Percentiles rank a stretch among this genome's conserved stretches.
These are phyloP conservation scores for Microbotryomycetes sp. DNA, from an alignment of 1,284 basidiomycete species.

Conservation along the genomic window DNA sequence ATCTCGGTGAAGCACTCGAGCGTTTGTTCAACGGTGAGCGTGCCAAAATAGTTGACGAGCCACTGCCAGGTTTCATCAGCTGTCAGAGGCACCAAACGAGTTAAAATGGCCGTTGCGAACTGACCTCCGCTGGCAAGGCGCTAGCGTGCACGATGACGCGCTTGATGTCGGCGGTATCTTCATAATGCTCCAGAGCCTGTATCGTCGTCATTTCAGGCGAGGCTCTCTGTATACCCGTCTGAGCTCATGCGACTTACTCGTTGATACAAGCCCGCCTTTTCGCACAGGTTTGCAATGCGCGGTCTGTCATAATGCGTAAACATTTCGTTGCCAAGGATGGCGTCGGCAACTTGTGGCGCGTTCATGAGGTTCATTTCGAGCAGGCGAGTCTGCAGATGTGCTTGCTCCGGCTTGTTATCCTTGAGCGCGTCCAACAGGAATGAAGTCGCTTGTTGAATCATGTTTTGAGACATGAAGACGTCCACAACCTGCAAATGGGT, in stretches of 20 bases:
- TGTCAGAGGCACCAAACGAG: background rate
- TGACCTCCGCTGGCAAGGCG: conserved; percentile 73
- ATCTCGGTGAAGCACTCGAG: conserved; percentile 96
- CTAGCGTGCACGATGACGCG: conserved; percentile 92
- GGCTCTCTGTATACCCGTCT: background rate
- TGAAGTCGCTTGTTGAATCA: conserved; percentile 98
- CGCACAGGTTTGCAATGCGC: conserved; percentile 93
- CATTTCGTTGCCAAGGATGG: conserved; percentile 98
- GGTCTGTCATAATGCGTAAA: conserved; percentile 96
- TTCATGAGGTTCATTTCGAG: conserved; percentile 98
- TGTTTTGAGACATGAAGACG: conserved; percentile 99
- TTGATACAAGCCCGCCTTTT: conserved; percentile 95
- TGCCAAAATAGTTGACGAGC: conserved; percentile 97
- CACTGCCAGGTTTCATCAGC: conserved; percentile 50
- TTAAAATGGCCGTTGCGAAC: conserved; percentile 30
- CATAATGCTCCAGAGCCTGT: conserved; percentile 95
- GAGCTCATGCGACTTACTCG: conserved; percentile 44
- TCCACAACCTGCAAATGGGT: conserved; percentile 87
- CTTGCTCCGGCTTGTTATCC: conserved; percentile 98
- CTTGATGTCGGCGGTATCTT: conserved; percentile 96
- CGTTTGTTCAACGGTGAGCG: conserved; percentile 96
- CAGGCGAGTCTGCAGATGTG: conserved; percentile 87
- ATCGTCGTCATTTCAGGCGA: too few relatives aligned
- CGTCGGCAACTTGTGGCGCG: conserved; percentile 97
- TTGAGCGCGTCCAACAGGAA: conserved; percentile 98